Percentiles rank a stretch among this genome's conserved stretches.
phyloP scores from a whole-genome alignment of 2,329 filamentous ascomycete genomes.

The Zasmidium cellare region DNA sequence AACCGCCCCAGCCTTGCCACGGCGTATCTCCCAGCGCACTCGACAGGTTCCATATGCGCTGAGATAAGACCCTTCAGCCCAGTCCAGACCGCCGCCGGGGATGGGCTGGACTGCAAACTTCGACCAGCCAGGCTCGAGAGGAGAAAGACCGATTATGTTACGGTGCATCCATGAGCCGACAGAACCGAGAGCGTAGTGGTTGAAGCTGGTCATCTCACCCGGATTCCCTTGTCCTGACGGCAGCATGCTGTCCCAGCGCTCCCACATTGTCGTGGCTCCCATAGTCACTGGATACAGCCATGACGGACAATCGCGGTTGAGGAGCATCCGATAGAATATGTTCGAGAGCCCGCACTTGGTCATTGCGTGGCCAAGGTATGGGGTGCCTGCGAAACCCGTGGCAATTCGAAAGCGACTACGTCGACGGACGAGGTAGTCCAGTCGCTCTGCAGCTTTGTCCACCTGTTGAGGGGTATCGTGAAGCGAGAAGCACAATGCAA shows the following conservation, averaged over 20 bases:
- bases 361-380: constrained; percentile 13
- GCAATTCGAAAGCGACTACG: constrained; percentile 32
- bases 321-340: constrained; percentile 48
- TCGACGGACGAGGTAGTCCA: constrained; percentile 22
- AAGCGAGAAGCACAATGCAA: constrained; percentile 32
- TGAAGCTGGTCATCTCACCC: constrained; percentile 48
- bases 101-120: not conserved
- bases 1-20: too few species aligned
- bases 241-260: constrained; percentile 53
- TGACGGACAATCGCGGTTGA: constrained; percentile 46
- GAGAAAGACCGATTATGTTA: not conserved
- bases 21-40: too few species aligned
- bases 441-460: constrained; percentile 22
- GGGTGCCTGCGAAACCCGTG: constrained; percentile 63
- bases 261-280: constrained; percentile 53
- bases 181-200: constrained; percentile 53
- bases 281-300: constrained; percentile 53
- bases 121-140: constrained; percentile 4
- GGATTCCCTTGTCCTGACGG: constrained; percentile 47
- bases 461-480: constrained; percentile 17
- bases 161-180: constrained; percentile 51
- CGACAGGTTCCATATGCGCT: too few species aligned
- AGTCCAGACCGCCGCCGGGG: not conserved
- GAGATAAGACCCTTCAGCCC: too few species aligned
- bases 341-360: not conserved